phyloP scores from a whole-genome alignment of 306 rosid genomes.

The Begonia fuchsioides region DNA sequence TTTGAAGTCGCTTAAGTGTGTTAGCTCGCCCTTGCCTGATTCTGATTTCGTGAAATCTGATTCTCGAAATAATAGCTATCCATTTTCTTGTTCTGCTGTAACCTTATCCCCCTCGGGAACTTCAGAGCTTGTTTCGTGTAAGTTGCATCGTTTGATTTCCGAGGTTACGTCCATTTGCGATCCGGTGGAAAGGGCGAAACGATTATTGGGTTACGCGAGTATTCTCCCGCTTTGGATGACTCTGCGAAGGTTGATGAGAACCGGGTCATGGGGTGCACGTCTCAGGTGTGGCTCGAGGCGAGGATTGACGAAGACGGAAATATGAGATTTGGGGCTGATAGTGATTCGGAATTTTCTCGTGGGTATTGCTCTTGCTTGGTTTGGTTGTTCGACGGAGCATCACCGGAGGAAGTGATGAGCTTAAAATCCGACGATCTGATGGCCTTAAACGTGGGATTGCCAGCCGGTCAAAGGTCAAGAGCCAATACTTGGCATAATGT shows the following conservation, averaged over 20 bases:
- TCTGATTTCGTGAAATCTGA: too few relatives aligned
- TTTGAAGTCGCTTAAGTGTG: too few relatives aligned
- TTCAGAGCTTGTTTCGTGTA: too few relatives aligned
- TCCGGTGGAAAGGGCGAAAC: constrained; percentile 34
- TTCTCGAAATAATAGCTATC: too few relatives aligned
- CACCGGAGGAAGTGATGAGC: constrained; percentile 43
- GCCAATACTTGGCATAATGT: constrained; percentile 93
- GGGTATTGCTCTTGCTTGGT: constrained; percentile 66
- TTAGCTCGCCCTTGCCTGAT: too few relatives aligned
- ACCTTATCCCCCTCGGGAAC: too few relatives aligned
- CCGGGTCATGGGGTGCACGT: constrained; percentile 86
- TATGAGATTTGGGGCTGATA: constrained; percentile 49
- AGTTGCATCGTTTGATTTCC: too few relatives aligned
- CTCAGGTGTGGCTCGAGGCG: constrained; percentile 63
- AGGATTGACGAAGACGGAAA: constrained; percentile 34
- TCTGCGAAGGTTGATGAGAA: constrained; percentile 35
- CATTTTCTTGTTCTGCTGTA: too few relatives aligned
- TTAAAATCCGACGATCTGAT: constrained; percentile 43
- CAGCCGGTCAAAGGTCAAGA: constrained; percentile 48
- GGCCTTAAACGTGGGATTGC: constrained; percentile 50
- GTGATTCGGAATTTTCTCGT: constrained; percentile 61
- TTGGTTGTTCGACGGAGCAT: constrained; percentile 45
- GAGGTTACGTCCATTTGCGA: too few relatives aligned
- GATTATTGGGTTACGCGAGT: constrained; percentile 31
- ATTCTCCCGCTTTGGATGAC: constrained; percentile 21